Base-by-base conservation (phyloP, 2,329 filamentous ascomycete genomes). In the Neoarthrinium moseri region DNA sequence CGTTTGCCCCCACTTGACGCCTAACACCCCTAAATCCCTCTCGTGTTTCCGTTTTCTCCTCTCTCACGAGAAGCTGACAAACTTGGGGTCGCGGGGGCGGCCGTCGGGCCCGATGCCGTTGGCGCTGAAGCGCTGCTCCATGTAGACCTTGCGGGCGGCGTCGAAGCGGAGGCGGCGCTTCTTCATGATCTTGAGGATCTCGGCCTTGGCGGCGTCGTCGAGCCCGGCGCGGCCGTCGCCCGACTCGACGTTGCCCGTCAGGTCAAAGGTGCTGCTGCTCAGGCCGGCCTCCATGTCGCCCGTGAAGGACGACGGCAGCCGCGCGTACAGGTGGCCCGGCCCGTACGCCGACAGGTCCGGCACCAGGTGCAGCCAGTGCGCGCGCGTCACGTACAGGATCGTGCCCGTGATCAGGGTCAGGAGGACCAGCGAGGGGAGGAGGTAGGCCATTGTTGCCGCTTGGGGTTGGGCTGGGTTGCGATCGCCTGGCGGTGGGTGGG, bases 151-250 rank as follows among this genome's bases (percentile, higher is more conserved):
- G 56, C 94, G 80, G 30, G 92, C 94, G 71, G 96, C 90, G 69
- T 99, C 92, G 64, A 99, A 99, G 50, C 77, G 80, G 53, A 97
- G 80, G 48, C 84, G 79, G 53, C 84, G 78, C 64, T 78, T 84
- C 79, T 90, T 92, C 94, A 99, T 99, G 56, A 99, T 91, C 57
- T 80, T 80, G 59, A 91, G 79, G 33, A 99, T 84, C 66, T 95
- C 89, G 30, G 77, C 71, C 74, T 97, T 97, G 46, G 81, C 87
- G 38, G 72, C 74, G 54, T 87, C 83, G 63, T 97, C 91, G 15
- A 99, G 75, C 0, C 94, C 94, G 0, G 83, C 81, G 54, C 94
- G 81, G 23, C 77, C 75, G 64, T 99, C 94, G 41, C 87, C 88
- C 11, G 79, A 81, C 47, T 85, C 84, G 26, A 99, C 74, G 63